phyloP scores from a whole-genome alignment of 495 filamentous ascomycete species.

The Aspergillus sclerotioniger region DNA sequence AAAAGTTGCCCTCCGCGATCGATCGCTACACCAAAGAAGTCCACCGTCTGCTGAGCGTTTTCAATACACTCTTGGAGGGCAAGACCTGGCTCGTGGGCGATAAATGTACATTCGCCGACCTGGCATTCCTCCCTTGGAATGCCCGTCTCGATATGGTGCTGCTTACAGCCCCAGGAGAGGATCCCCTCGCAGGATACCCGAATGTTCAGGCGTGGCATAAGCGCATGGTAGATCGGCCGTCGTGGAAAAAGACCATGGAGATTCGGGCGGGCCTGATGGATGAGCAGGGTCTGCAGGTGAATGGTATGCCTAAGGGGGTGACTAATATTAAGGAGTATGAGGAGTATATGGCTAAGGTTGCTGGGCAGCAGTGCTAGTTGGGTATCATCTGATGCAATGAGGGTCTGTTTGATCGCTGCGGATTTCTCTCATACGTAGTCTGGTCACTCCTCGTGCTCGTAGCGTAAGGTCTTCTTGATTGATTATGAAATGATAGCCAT shows the following conservation, averaged over 20 bases:
- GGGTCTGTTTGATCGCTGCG: too few species aligned
- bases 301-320: constrained; percentile 14
- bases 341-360: not conserved
- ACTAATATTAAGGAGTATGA: constrained; percentile 8
- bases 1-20: constrained; percentile 42
- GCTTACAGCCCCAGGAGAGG: constrained; percentile 1
- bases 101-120: constrained; percentile 49
- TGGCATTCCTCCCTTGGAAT: constrained; percentile 46
- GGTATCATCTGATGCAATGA: too few species aligned
- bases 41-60: constrained; percentile 43
- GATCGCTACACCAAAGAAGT: constrained; percentile 49
- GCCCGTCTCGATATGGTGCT: not conserved
- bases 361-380: not conserved
- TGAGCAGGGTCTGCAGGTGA: constrained; percentile 6
- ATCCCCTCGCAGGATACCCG: constrained; percentile 24
- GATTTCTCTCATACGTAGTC: too few species aligned
- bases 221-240: constrained; percentile 17
- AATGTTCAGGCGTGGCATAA: constrained; percentile 31
- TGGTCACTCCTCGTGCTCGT: too few species aligned
- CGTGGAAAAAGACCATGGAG: not conserved
- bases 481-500: too few species aligned
- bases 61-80: constrained; percentile 36
- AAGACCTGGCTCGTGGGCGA: constrained; percentile 50
- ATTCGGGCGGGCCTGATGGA: constrained; percentile 2
- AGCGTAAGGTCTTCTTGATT: too few species aligned